phyloP scores from a whole-genome alignment of 2,329 filamentous ascomycete species.

The Sporothrix luriei region DNA sequence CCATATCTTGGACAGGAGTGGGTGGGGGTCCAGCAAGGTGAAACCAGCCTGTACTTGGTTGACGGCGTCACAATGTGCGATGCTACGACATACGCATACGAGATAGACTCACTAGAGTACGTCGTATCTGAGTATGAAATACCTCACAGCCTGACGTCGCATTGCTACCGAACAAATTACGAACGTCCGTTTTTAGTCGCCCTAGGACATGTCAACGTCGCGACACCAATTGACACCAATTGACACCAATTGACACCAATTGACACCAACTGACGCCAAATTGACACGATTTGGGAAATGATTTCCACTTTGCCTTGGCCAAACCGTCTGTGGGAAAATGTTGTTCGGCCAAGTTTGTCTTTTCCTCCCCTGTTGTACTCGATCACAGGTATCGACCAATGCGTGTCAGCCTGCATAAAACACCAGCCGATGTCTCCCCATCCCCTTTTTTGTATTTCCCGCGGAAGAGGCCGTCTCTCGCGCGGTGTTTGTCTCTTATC shows the following conservation, averaged over 20 bases:
- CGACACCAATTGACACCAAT: no score
- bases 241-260: neutral
- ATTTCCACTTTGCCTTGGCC: neutral
- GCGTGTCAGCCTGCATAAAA: constrained; percentile 22
- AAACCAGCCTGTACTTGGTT: constrained; percentile 18
- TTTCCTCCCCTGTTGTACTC: neutral
- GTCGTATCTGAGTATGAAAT: neutral
- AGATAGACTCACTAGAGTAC: neutral
- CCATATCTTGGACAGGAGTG: constrained; percentile 14
- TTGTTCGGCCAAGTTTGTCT: neutral
- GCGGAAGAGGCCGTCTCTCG: constrained; percentile 13
- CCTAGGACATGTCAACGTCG: neutral
- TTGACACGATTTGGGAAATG: constrained; percentile 3
- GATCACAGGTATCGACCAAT: neutral
- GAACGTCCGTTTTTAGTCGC: neutral
- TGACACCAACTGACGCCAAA: no score
- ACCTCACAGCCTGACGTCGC: neutral
- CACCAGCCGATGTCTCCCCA: constrained; percentile 11
- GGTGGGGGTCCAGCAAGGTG: constrained; percentile 20
- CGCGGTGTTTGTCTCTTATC: neutral
- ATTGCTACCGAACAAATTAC: neutral
- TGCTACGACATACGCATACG: no score
- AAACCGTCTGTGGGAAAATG: neutral
- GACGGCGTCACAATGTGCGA: neutral
- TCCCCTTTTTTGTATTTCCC: neutral